phyloP scores from a whole-genome alignment of 2,329 filamentous ascomycete species.

The Knufia fluminis region DNA sequence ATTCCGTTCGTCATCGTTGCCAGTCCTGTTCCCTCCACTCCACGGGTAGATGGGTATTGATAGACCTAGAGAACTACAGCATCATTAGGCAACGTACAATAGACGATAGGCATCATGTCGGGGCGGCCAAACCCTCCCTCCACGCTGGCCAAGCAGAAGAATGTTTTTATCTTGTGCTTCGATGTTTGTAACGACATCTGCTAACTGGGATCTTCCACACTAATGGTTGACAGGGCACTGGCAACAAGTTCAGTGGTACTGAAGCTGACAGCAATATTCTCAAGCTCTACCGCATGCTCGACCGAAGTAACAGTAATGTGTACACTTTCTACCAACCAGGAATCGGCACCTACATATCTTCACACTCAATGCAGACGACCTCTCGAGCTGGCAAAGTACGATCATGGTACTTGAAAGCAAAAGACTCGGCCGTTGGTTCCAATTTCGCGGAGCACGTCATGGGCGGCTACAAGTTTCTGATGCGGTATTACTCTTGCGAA shows the following conservation, averaged over 20 bases:
- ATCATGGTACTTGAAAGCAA: constrained; percentile 46
- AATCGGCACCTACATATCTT: constrained; percentile 64
- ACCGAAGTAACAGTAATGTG: constrained; percentile 17
- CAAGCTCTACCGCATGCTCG: constrained; percentile 35
- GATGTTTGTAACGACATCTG: constrained; percentile 12
- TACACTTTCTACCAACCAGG: constrained; percentile 23
- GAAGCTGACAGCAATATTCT: constrained; percentile 39
- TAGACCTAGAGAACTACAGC: neutral
- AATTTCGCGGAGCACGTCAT: constrained; percentile 78
- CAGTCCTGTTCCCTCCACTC: neutral
- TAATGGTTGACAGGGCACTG: too few relatives aligned
- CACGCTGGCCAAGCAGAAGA: constrained; percentile 12
- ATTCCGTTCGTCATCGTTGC: neutral
- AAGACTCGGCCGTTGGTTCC: constrained; percentile 69
- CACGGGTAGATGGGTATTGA: neutral
- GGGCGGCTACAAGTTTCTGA: constrained; percentile 69
- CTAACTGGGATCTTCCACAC: too few relatives aligned
- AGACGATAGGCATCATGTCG: neutral
- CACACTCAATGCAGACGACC: constrained; percentile 38
- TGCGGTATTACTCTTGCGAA: constrained; percentile 58
- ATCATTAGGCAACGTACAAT: neutral
- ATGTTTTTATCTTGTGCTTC: constrained; percentile 17
- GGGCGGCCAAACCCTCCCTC: neutral
- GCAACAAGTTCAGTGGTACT: constrained; percentile 36
- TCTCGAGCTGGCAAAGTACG: constrained; percentile 45